phyloP scores from a whole-genome alignment of 345 rosid species.

The Eucalyptus pauciflora region DNA sequence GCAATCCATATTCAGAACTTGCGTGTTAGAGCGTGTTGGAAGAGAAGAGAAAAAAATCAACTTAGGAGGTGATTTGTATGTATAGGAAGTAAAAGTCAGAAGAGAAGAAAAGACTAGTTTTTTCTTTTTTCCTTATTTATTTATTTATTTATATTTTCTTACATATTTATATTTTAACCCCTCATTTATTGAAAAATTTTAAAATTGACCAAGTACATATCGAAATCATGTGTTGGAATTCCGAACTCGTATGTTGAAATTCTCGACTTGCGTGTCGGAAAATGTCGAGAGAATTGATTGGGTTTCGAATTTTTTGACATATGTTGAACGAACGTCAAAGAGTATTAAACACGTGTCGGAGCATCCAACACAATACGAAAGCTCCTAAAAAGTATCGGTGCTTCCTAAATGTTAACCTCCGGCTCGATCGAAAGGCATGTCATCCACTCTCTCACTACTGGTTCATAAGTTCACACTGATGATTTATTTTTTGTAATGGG shows the following conservation, averaged over 20 bases:
- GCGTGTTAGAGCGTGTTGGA: accelerated
- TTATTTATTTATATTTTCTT: too few species aligned
- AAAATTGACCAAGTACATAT: accelerated
- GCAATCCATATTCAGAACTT: too few species aligned
- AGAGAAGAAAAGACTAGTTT: too few species aligned
- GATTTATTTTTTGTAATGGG: background rate
- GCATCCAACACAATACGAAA: accelerated
- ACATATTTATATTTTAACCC: background rate
- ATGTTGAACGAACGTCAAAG: too few species aligned
- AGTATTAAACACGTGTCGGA: accelerated
- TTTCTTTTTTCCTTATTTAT: too few species aligned
- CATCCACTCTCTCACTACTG: background rate
- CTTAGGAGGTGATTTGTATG: too few species aligned
- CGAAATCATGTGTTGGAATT: background rate
- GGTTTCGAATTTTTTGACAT: too few species aligned
- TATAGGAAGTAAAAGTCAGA: too few species aligned
- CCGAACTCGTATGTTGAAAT: too few species aligned
- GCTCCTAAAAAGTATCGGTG: accelerated
- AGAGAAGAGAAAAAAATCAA: too few species aligned
- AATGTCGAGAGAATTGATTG: accelerated
- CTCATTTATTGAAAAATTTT: too few species aligned
- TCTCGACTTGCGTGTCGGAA: accelerated
- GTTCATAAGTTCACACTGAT: background rate
- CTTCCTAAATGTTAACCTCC: background rate
- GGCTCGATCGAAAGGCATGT: background rate